Conservation (phyloP, 352 stramenopile species). For the Elongisporangium prolatum region DNA sequence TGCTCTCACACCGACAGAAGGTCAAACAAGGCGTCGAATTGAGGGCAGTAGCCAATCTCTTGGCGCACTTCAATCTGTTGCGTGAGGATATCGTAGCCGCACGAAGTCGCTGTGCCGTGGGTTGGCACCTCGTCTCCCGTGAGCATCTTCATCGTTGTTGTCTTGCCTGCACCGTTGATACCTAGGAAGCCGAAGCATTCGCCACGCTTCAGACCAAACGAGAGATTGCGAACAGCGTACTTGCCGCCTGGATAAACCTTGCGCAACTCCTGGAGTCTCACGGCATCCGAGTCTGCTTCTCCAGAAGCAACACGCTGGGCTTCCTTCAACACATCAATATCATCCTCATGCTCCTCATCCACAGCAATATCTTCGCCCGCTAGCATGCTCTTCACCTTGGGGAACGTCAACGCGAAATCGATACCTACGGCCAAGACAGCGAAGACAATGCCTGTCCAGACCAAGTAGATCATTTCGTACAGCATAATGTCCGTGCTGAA, state of each 20-base stretch:
- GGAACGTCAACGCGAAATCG: constrained; percentile 53
- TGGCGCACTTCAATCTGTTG: constrained; percentile 60
- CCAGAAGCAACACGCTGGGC: constrained; percentile 3
- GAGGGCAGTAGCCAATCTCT: constrained; percentile 89
- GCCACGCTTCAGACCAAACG: constrained; percentile 70
- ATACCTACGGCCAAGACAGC: constrained; percentile 33
- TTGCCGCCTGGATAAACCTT: constrained; percentile 84
- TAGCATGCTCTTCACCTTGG: constrained; percentile 23
- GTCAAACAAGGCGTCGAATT: constrained; percentile 84
- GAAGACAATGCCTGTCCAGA: constrained; percentile 39
- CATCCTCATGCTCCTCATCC: not conserved
- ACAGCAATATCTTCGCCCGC: constrained; percentile 1
- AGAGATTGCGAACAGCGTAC: constrained; percentile 63
- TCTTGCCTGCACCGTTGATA: constrained; percentile 94
- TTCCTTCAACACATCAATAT: constrained; percentile 3
- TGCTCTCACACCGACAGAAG: constrained; percentile 84
- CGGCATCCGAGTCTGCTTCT: constrained; percentile 14
- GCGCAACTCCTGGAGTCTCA: constrained; percentile 44
- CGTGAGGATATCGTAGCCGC: constrained; percentile 38
- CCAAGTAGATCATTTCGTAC: constrained; percentile 54
- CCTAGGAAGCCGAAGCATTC: constrained; percentile 93
- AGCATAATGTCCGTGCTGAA: constrained; percentile 59
- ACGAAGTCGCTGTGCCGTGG: constrained; percentile 32
- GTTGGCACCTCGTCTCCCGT: constrained; percentile 72
- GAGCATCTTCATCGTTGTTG: constrained; percentile 93